phyloP scores from a whole-genome alignment of 1,139 yeast species.

The Debaryomyces sp. region DNA sequence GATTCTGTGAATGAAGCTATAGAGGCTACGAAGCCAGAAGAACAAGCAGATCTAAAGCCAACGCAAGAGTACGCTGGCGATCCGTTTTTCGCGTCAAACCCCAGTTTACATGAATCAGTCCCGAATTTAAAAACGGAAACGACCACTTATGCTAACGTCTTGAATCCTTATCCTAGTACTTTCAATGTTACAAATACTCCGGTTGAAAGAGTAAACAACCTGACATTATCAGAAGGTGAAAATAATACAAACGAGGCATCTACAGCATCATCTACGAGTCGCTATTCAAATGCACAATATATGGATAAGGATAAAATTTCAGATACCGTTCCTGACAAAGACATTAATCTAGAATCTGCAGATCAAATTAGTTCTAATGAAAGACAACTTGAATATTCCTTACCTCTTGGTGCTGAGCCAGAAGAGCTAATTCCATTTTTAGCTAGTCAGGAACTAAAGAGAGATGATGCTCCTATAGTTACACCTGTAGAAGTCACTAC shows the following conservation, averaged over 20 bases:
- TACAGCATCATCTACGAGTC: neutral
- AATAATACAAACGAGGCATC: neutral
- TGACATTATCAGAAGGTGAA: neutral
- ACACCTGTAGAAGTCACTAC: neutral
- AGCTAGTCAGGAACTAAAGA: neutral
- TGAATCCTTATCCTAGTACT: neutral
- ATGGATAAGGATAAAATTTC: neutral
- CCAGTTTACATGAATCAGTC: neutral
- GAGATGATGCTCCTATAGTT: neutral
- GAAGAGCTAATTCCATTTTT: neutral
- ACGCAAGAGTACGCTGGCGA: neutral
- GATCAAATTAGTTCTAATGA: neutral
- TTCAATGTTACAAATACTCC: neutral
- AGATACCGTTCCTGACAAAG: neutral
- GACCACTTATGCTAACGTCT: neutral
- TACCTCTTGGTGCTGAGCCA: neutral
- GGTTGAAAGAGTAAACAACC: neutral
- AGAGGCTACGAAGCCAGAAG: neutral
- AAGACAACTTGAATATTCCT: neutral
- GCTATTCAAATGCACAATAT: neutral
- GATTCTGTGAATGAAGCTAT: neutral
- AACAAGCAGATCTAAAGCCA: neutral
- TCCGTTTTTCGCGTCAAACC: neutral
- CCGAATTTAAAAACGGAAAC: neutral
- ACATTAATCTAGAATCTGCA: neutral